Evolutionary conservation across 331 rosid species (phyloP).

Genomic region (Acacia pycnantha): DNA sequence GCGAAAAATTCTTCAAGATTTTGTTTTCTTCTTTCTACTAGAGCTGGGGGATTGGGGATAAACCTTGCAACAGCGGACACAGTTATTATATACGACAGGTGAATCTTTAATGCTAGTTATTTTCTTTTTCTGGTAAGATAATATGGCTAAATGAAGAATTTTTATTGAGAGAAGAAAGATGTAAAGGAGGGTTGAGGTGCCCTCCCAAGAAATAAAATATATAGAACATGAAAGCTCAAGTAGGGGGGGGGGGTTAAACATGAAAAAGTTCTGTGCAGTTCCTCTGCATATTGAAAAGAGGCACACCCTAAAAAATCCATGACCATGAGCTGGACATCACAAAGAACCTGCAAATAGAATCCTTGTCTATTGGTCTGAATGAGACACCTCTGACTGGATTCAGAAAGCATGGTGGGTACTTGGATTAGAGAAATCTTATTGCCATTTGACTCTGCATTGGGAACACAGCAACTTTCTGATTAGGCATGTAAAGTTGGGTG

Average conservation of each 20-base stretch:
- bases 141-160: neutral
- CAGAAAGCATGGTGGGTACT: neutral
- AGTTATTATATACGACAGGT: constrained; percentile 76
- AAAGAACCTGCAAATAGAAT: neutral
- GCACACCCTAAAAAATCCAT: neutral
- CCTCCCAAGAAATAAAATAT: neutral
- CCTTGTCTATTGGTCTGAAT: neutral
- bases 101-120: neutral
- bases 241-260: neutral
- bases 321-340: neutral
- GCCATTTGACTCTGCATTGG: neutral
- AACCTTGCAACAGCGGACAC: constrained; percentile 86
- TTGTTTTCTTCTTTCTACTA: constrained; percentile 74
- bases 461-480: neutral
- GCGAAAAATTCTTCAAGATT: constrained; percentile 89
- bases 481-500: neutral
- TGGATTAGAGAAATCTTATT: constrained; percentile 7
- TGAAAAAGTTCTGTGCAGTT: neutral
- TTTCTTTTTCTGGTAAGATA: neutral
- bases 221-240: neutral
- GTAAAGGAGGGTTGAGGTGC: neutral
- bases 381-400: neutral
- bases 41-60: constrained; percentile 83
- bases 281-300: neutral
- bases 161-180: neutral